Percentiles rank a stretch among this genome's conserved stretches.
Conservation (phyloP, 1,139 yeast species). For the Suhomyces choctaworum region DNA sequence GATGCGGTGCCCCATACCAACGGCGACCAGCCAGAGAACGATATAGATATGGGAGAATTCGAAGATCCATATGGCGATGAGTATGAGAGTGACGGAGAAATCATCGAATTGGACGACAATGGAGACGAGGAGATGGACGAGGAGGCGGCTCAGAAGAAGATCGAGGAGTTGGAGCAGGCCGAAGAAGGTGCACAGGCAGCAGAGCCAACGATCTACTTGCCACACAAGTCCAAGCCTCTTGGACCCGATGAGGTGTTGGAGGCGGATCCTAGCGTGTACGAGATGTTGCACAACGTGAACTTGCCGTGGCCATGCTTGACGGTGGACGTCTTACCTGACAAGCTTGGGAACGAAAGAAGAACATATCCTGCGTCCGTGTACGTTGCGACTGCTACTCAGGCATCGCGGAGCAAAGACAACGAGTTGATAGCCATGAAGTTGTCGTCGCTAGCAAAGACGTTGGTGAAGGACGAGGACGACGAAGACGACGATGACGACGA, state of each 20-base stretch:
- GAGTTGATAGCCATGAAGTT: constrained; percentile 83
- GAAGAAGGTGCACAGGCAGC: constrained; percentile 30
- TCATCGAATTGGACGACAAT: constrained; percentile 70
- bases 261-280: constrained; percentile 95
- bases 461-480: constrained; percentile 75
- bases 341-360: constrained; percentile 84
- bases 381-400: constrained; percentile 92
- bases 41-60: constrained; percentile 78
- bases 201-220: constrained; percentile 62
- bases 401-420: constrained; percentile 81
- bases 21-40: constrained; percentile 26
- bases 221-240: constrained; percentile 83
- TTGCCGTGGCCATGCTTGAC: constrained; percentile 98
- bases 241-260: constrained; percentile 96
- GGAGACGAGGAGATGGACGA: constrained; percentile 62
- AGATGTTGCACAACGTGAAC: constrained; percentile 92
- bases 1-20: constrained; percentile 19
- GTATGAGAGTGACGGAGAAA: constrained; percentile 89
- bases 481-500: constrained; percentile 70
- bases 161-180: constrained; percentile 28
- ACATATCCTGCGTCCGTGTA: constrained; percentile 86
- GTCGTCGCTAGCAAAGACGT: constrained; percentile 78
- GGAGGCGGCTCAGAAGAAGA: constrained; percentile 22
- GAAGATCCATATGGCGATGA: constrained; percentile 97
- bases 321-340: constrained; percentile 84